Evolutionary conservation across 78 protist genomes (phyloP).

Genomic region (Dictyostelium intermedium): DNA sequence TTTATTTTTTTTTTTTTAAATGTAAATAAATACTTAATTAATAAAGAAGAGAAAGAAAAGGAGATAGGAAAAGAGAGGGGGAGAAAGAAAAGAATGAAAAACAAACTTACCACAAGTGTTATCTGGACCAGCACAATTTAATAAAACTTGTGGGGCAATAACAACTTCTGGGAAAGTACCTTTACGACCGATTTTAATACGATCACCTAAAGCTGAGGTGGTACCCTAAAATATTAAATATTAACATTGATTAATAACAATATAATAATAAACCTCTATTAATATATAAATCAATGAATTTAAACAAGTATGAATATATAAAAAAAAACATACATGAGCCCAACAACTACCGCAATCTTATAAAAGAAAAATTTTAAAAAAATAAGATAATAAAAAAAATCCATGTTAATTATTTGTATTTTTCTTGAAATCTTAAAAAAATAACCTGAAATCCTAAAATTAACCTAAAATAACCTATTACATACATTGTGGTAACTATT

Average conservation of each 20-base stretch:
- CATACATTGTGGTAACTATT: slow-evolving; percentile 42
- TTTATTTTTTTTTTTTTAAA: neutral
- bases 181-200: slow-evolving; percentile 89
- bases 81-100: neutral
- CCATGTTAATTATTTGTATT: neutral
- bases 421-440: neutral
- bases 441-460: neutral
- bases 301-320: neutral
- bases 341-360: slow-evolving; percentile 1
- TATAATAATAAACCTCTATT: neutral
- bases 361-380: neutral
- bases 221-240: slow-evolving; percentile 84
- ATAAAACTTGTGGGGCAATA: slow-evolving; percentile 87
- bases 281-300: neutral
- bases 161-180: slow-evolving; percentile 81
- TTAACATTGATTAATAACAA: neutral
- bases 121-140: slow-evolving; percentile 89
- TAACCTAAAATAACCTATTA: neutral
- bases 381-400: neutral
- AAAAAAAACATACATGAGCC: neutral
- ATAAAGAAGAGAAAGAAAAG: no score
- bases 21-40: no score
- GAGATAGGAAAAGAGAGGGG: no score
- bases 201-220: slow-evolving; percentile 86
- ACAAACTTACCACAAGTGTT: slow-evolving; percentile 77